Base-by-base conservation (phyloP, 495 filamentous ascomycete genomes). In the Ramalina intermedia region DNA sequence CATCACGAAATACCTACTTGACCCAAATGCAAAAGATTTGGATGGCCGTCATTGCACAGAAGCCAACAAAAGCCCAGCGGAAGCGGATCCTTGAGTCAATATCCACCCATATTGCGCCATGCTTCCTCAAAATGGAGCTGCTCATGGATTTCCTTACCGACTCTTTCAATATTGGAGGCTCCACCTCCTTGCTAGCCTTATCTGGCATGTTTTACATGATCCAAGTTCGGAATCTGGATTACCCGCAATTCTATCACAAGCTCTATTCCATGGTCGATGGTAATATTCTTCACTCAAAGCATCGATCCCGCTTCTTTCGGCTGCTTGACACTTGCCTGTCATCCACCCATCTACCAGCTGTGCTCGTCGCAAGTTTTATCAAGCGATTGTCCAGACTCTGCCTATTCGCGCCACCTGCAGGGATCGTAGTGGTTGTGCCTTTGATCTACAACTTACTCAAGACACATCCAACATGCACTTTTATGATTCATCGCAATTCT, bases 71-170 rank as follows among this genome's bases (percentile, higher is more conserved):
- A 41, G 72, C 78, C n/a, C 83, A 91, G 54, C 80, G 84, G 45
- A 99, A 96, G 63, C 66, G 71, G 33, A 67, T 94, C 1, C 68
- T 99, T 24, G 72, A 78, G 16, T 70, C 80, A 44, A 82, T 94
- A 71, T 72, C 84, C 4, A 69, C 71, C 51, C 76, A 72, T 17
- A 88, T 96, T 46, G 81, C 83, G 42, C 89, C 91, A 1, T 90
- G 84, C 83, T 94, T 96, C 65, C 74, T 65, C 33, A 80, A 84
- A 35, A 79, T 84, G 6, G 87, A 95, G 58, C 70, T 90, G 7
- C 72, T 99, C n/a, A 89, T 96, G 81, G 93, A 99, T 68, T 96
- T 96, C 65, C 66, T 99, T 36, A 94, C 87, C 2, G 88, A 94
- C 63, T 89, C 80, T 14, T 96, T 90, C 65, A 76, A 95, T 55